phyloP scores from a whole-genome alignment of 768 basidiomycete species.

The Suillus variegatus region DNA sequence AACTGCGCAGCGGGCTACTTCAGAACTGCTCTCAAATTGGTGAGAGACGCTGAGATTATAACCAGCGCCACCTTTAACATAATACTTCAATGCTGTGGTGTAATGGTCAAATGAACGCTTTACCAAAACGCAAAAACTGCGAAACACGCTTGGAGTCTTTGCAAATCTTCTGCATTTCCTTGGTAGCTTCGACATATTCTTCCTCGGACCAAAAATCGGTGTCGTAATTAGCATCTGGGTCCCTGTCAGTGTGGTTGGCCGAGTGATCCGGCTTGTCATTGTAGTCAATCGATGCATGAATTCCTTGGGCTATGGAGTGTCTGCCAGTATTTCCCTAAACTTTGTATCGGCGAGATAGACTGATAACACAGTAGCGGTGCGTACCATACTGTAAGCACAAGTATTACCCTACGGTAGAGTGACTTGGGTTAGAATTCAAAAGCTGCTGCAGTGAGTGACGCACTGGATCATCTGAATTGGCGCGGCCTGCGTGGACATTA shows the following conservation, averaged over 20 bases:
- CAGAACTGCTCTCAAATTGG: neutral
- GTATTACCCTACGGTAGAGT: neutral
- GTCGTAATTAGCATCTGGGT: neutral
- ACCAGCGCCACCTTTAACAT: neutral
- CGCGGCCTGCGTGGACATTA: no score
- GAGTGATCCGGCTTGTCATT: neutral
- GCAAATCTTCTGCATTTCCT: neutral
- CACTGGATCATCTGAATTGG: neutral
- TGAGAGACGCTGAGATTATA: neutral
- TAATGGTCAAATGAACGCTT: neutral
- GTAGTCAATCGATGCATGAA: neutral
- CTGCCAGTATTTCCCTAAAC: neutral
- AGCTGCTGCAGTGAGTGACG: neutral
- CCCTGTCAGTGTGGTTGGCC: neutral
- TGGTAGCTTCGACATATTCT: neutral
- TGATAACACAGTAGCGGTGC: neutral
- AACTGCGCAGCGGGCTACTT: conserved; percentile 1
- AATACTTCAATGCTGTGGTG: neutral
- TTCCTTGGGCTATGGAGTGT: neutral
- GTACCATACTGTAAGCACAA: neutral
- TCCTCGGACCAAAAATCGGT: neutral
- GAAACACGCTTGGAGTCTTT: neutral
- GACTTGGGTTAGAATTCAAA: neutral
- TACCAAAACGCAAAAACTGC: conserved; percentile 1
- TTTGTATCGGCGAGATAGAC: neutral